A percentile compares a stretch with the other conserved stretches of the same genome.
Evolutionary conservation across 257 asterid species (phyloP).

Genomic region (Lycium barbarum): DNA sequence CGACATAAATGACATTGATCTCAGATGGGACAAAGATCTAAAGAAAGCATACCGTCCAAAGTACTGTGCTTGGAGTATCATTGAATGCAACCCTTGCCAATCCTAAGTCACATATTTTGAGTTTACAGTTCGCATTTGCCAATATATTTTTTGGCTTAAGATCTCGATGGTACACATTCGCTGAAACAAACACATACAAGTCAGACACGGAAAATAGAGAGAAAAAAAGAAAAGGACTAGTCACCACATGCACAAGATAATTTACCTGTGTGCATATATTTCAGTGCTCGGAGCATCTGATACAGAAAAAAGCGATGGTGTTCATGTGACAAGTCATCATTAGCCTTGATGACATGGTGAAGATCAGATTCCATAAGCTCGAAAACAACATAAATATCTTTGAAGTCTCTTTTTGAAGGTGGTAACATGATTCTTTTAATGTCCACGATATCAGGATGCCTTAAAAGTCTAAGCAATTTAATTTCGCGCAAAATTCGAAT

Average conservation of each 20-base stretch:
- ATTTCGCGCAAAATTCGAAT: constrained; percentile 84
- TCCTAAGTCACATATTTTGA: constrained; percentile 91
- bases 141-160: constrained; percentile 92
- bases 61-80: constrained; percentile 82
- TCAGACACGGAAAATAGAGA: constrained; percentile 28
- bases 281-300: constrained; percentile 89
- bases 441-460: constrained; percentile 95
- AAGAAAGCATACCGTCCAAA: constrained; percentile 80
- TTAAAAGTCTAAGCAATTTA: constrained; percentile 80
- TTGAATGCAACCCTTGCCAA: constrained; percentile 90
- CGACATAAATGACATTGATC: not conserved
- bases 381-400: constrained; percentile 84
- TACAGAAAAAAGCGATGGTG: constrained; percentile 92
- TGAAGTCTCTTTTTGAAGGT: constrained; percentile 84
- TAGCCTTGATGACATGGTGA: constrained; percentile 95
- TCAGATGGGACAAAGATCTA: constrained; percentile 10
- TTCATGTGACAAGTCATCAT: constrained; percentile 89
- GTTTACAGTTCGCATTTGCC: constrained; percentile 98
- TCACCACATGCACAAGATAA: constrained; percentile 17
- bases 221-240: not conserved
- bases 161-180: constrained; percentile 93
- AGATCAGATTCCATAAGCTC: constrained; percentile 99
- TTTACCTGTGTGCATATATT: constrained; percentile 92
- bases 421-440: constrained; percentile 91
- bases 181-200: constrained; percentile 54